These are phyloP conservation scores for Colletotrichum eleusines DNA, from an alignment of 2,329 filamentous ascomycete species.

Conservation along the genomic window DNA sequence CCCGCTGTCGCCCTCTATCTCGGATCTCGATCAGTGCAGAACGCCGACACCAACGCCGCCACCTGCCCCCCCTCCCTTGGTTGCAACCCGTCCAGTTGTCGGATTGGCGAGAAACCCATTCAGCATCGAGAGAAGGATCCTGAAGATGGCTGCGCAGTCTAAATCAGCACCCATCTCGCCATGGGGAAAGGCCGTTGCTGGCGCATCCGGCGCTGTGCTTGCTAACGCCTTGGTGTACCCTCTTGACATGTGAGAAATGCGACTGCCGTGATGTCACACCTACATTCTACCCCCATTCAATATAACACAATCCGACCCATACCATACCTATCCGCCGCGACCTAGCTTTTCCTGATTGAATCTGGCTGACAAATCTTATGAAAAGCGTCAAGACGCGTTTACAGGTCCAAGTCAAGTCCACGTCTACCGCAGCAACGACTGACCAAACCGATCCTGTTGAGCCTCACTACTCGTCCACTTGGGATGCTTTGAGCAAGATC, in stretches of 20 bases:
- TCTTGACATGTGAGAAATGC: constrained; percentile 81
- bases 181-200: constrained; percentile 93
- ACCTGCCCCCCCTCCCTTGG: constrained; percentile 44
- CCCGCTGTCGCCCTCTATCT: constrained; percentile 6
- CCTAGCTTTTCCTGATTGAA: not conserved
- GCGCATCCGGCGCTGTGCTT: constrained; percentile 91
- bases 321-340: not conserved
- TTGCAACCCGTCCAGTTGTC: not conserved
- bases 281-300: not conserved
- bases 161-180: constrained; percentile 82
- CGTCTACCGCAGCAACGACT: constrained; percentile 57
- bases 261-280: constrained; percentile 8
- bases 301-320: not conserved
- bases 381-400: constrained; percentile 92
- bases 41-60: constrained; percentile 35
- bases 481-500: constrained; percentile 91
- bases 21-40: constrained; percentile 29
- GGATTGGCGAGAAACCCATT: not conserved
- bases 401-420: constrained; percentile 89
- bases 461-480: constrained; percentile 85
- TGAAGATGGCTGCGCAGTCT: constrained; percentile 65
- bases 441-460: constrained; percentile 61
- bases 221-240: constrained; percentile 97
- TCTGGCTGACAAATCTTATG: constrained; percentile 34
- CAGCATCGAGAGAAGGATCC: not conserved